Percentiles rank a stretch among this genome's conserved stretches.
Conservation (phyloP, 2,329 filamentous ascomycete genomes). For the Aurifilum marmelostoma region DNA sequence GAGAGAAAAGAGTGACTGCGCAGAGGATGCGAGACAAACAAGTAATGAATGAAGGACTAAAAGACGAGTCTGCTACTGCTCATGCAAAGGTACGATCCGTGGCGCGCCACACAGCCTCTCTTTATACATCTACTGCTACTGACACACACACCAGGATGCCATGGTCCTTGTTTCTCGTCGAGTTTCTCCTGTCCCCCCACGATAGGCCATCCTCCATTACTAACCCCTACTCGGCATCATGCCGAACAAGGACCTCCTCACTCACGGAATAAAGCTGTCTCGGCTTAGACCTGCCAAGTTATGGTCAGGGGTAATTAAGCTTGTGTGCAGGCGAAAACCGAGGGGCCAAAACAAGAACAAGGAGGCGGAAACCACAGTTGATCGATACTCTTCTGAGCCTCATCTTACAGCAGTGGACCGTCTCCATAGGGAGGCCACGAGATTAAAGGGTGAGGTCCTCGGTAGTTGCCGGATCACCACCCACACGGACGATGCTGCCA, state of each 20-base stretch:
- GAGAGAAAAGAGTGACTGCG: background rate
- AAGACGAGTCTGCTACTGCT: background rate
- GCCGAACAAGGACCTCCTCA: background rate
- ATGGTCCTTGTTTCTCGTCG: background rate
- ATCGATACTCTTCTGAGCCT: constrained; percentile 1
- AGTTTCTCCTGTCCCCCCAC: background rate
- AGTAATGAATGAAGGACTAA: constrained; percentile 9
- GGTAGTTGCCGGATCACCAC: background rate
- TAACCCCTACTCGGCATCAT: background rate
- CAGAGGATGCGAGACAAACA: background rate
- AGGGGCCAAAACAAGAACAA: background rate
- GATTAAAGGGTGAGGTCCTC: background rate
- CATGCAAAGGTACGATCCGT: background rate
- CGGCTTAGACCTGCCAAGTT: background rate
- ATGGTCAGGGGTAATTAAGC: constrained; percentile 7
- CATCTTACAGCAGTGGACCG: constrained; percentile 1
- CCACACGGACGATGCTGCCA: background rate
- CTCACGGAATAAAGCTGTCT: background rate
- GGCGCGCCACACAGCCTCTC: background rate
- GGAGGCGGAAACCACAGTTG: background rate
- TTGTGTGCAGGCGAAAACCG: background rate
- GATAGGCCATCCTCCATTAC: background rate
- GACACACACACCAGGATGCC: too few relatives aligned
- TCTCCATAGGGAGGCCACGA: background rate
- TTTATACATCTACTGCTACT: background rate